Percentiles rank a stretch among this genome's conserved stretches.
These are phyloP conservation scores for Trichoderma sp. DNA, from an alignment of 2,329 filamentous ascomycete species.

Conservation along the genomic window DNA sequence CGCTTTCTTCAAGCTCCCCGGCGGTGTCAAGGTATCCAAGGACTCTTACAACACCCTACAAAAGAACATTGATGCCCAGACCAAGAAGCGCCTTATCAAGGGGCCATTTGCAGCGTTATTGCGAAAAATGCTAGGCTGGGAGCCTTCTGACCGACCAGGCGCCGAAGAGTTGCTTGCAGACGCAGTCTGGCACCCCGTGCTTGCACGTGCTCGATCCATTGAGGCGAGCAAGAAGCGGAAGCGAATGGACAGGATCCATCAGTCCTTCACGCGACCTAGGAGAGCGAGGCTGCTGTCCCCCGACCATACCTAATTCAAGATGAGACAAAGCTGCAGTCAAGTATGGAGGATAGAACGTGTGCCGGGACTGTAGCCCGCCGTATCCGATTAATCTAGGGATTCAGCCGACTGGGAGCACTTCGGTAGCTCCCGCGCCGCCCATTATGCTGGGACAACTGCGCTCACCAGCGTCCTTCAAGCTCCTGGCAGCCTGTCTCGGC, in stretches of 20 bases:
- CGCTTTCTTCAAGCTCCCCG: neutral
- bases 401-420: too few species aligned
- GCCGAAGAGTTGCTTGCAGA: neutral
- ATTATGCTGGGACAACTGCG: too few species aligned
- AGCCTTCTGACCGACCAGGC: neutral
- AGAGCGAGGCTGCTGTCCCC: neutral
- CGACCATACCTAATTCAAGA: neutral
- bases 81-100: neutral
- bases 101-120: neutral
- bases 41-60: neutral
- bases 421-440: too few species aligned
- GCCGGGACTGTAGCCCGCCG: too few species aligned
- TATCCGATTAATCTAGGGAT: too few species aligned
- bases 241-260: neutral
- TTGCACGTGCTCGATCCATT: neutral
- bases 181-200: neutral
- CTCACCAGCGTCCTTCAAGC: too few species aligned
- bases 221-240: neutral
- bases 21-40: neutral
- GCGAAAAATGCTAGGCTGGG: constrained; percentile 7
- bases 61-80: constrained; percentile 3
- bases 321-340: neutral
- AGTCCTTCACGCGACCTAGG: neutral
- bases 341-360: too few species aligned
- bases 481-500: too few species aligned